phyloP scores from a whole-genome alignment of 1,284 basidiomycete species.

The Athelia sp. region DNA sequence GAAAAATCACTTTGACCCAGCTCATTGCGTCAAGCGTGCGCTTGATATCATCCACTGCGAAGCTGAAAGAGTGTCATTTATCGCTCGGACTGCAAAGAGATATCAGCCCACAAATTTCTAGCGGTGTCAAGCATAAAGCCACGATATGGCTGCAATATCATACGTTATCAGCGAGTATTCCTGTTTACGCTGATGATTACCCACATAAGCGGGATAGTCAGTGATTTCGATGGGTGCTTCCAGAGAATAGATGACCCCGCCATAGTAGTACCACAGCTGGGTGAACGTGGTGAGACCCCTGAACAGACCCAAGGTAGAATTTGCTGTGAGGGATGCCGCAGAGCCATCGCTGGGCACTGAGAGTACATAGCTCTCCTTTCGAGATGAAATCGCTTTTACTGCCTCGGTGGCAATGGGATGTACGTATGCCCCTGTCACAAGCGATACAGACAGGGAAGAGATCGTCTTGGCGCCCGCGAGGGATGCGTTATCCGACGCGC shows the following conservation, averaged over 20 bases:
- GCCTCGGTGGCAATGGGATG: constrained; percentile 35
- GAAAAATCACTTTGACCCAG: constrained; percentile 44
- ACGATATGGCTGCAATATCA: constrained; percentile 37
- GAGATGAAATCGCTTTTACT: constrained; percentile 31
- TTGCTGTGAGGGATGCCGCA: constrained; percentile 42
- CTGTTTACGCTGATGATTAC: constrained; percentile 7
- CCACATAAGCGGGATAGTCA: constrained; percentile 45
- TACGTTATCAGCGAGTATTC: not conserved
- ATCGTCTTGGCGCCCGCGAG: constrained; percentile 17
- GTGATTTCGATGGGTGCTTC: constrained; percentile 37
- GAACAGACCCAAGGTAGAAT: constrained; percentile 55
- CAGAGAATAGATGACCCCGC: constrained; percentile 34
- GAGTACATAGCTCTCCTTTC: constrained; percentile 51
- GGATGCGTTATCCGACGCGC: constrained; percentile 21
- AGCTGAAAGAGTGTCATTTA: constrained; percentile 20
- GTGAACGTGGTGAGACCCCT: constrained; percentile 64
- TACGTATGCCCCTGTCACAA: constrained; percentile 20
- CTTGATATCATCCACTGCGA: constrained; percentile 39
- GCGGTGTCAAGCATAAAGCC: constrained; percentile 63
- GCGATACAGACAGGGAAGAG: constrained; percentile 25
- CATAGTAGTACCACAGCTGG: constrained; percentile 52
- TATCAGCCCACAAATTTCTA: constrained; percentile 41
- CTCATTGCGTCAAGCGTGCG: constrained; percentile 57
- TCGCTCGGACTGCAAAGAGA: not conserved
- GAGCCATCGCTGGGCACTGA: constrained; percentile 41